Conservation (phyloP, 2,329 filamentous ascomycete species). For the Fusarium secorum region DNA sequence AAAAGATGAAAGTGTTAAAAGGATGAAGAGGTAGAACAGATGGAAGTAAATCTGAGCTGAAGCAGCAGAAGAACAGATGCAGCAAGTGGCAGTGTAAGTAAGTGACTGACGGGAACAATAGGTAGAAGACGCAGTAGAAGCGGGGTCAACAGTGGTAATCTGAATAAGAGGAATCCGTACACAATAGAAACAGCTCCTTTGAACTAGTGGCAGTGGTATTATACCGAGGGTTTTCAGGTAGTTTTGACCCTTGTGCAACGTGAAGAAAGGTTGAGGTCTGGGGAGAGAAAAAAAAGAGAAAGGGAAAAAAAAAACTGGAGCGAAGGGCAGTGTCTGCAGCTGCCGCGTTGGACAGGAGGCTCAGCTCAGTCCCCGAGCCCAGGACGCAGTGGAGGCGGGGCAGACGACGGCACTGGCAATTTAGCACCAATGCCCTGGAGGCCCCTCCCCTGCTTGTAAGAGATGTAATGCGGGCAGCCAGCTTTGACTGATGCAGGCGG, state of each 20-base stretch:
- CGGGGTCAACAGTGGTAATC: background rate
- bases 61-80: background rate
- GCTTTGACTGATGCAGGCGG: background rate
- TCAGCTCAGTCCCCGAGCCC: conserved; percentile 2
- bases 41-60: background rate
- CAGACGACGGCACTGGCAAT: conserved; percentile 13
- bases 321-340: conserved; percentile 21
- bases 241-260: conserved; percentile 1
- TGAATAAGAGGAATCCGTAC: conserved; percentile 14
- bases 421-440: conserved; percentile 22
- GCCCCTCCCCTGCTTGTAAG: conserved; percentile 21
- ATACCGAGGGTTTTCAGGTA: background rate
- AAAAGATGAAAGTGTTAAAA: background rate
- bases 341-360: conserved; percentile 23
- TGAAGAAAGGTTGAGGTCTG: conserved; percentile 1
- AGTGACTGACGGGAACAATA: conserved; percentile 21
- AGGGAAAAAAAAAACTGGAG: conserved; percentile 30
- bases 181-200: background rate
- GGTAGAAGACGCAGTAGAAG: background rate
- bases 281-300: background rate
- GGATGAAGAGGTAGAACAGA: background rate
- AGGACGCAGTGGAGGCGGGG: conserved; percentile 16
- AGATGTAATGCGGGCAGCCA: background rate
- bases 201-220: conserved; percentile 3
- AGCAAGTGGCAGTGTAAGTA: conserved; percentile 28